Evolutionary conservation across 805 yeast species (phyloP).

Genomic region (Candida parachauliodes): DNA sequence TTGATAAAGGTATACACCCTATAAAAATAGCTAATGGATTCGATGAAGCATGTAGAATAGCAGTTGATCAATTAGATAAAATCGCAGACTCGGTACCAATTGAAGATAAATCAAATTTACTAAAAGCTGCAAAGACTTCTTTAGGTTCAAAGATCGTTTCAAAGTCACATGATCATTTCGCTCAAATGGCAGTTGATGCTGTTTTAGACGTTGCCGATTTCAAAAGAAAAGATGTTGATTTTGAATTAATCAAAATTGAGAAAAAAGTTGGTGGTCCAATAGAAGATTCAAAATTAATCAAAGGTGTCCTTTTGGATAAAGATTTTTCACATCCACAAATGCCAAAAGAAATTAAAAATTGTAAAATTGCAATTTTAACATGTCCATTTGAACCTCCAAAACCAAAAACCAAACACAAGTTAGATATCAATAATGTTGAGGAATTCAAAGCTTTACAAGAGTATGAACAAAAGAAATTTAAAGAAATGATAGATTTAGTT

Average conservation of each 20-base stretch:
- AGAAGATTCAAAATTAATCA: conserved; percentile 78
- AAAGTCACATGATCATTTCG: conserved; percentile 89
- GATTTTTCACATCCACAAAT: conserved; percentile 98
- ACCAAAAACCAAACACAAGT: conserved; percentile 97
- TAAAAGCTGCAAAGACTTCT: conserved; percentile 92
- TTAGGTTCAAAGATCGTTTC: conserved; percentile 94
- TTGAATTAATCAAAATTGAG: conserved; percentile 91
- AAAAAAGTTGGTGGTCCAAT: conserved; percentile 95
- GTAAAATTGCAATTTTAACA: conserved; percentile 89
- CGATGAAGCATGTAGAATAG: conserved; percentile 94
- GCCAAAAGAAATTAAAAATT: conserved; percentile 78
- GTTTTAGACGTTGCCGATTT: conserved; percentile 89
- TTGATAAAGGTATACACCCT: conserved; percentile 97
- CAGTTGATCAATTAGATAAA: conserved; percentile 69
- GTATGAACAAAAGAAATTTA: conserved; percentile 88
- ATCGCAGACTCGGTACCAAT: conserved; percentile 66
- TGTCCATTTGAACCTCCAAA: conserved; percentile 99
- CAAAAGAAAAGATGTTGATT: conserved; percentile 92
- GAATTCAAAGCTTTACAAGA: conserved; percentile 88
- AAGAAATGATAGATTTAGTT: conserved; percentile 82
- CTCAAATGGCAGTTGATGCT: conserved; percentile 96
- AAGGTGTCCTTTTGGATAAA: conserved; percentile 92
- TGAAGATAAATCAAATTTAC: conserved; percentile 54
- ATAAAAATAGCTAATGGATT: conserved; percentile 95
- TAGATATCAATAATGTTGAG: conserved; percentile 89